Evolutionary conservation across 73 alveolate genomes (phyloP).

Genomic region (Paramecium caudatum): DNA sequence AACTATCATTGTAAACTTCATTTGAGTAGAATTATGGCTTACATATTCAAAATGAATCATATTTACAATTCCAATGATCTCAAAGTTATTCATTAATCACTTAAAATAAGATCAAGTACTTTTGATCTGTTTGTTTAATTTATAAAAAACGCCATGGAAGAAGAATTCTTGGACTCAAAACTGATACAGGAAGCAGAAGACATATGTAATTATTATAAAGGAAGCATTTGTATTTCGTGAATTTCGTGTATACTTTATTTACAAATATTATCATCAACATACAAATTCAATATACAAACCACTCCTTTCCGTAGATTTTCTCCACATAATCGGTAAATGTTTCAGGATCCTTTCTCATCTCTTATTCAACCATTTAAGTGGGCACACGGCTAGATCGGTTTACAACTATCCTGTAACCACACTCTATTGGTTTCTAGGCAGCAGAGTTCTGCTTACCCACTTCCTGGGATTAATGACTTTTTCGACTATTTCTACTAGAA

Average conservation of each 20-base stretch:
- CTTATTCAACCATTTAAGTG: background rate
- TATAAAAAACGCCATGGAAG: constrained; percentile 24
- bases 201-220: constrained; percentile 24
- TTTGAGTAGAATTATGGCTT: constrained; percentile 22
- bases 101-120: constrained; percentile 41
- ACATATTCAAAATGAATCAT: background rate
- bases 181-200: constrained; percentile 28
- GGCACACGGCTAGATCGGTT: background rate
- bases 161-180: background rate
- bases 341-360: background rate
- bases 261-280: too few relatives aligned
- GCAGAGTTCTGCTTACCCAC: background rate
- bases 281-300: too few relatives aligned
- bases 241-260: too few relatives aligned
- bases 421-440: background rate
- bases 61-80: constrained; percentile 40
- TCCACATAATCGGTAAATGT: constrained; percentile 29
- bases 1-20: constrained; percentile 1
- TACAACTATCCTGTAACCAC: background rate
- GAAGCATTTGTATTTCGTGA: constrained; percentile 7
- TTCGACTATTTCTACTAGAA: constrained; percentile 15
- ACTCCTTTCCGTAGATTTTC: background rate
- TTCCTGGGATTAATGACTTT: background rate
- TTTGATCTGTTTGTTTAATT: constrained; percentile 25
- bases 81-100: constrained; percentile 41